phyloP scores from a whole-genome alignment of 345 rosid species.

The Syzygium jambos region DNA sequence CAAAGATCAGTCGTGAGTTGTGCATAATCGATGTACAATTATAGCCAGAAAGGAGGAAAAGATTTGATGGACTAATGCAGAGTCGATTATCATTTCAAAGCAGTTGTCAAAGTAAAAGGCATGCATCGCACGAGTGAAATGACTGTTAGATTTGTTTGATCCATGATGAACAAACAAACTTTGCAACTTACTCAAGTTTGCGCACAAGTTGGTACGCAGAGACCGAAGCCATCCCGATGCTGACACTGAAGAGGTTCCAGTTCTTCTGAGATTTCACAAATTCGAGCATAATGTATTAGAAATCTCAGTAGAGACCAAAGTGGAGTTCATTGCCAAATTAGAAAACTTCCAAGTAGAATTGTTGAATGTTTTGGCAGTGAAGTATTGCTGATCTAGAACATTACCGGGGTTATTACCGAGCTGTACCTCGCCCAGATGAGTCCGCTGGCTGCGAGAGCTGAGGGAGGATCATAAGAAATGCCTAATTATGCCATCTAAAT shows the following conservation, averaged over 20 bases:
- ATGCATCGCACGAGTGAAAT: neutral
- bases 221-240: conserved; percentile 4
- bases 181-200: neutral
- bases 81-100: neutral
- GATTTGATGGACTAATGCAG: neutral
- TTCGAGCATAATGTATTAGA: neutral
- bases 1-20: neutral
- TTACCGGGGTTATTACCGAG: conserved; percentile 4
- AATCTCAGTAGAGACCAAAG: neutral
- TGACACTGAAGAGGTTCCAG: conserved; percentile 7
- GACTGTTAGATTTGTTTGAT: neutral
- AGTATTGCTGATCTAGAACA: neutral
- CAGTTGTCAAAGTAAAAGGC: neutral
- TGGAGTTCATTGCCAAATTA: neutral
- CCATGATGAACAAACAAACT: neutral
- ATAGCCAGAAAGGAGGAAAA: neutral
- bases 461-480: neutral
- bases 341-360: neutral
- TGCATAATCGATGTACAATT: neutral
- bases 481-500: neutral
- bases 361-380: neutral
- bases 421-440: conserved; percentile 8
- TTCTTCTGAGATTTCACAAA: conserved; percentile 1
- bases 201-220: neutral
- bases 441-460: conserved; percentile 6